Conservation (phyloP, 164 flowering plant genomes). For the Annona squamosa region DNA sequence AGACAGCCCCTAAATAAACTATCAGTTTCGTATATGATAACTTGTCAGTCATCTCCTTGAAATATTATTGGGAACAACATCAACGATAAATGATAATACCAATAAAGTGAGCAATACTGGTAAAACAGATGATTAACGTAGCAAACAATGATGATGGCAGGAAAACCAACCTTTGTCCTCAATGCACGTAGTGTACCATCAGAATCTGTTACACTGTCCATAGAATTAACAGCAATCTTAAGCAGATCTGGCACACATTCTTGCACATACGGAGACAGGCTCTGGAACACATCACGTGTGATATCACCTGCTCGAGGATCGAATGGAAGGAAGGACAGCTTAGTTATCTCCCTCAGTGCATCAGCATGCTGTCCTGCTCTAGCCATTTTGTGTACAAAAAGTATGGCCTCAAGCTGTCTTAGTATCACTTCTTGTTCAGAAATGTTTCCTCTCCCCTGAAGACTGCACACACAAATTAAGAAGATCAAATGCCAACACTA, state of each 20-base stretch:
- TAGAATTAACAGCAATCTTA: conserved; percentile 67
- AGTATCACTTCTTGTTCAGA: conserved; percentile 67
- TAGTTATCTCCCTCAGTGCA: conserved; percentile 76
- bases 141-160: not conserved
- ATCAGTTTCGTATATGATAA: no score
- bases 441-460: conserved; percentile 70
- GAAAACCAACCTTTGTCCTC: conserved; percentile 63
- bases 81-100: not conserved
- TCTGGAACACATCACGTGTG: conserved; percentile 39
- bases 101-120: not conserved
- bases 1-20: no score
- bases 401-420: conserved; percentile 83
- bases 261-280: conserved; percentile 73
- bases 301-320: conserved; percentile 69
- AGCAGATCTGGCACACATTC: conserved; percentile 95
- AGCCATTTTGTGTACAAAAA: conserved; percentile 60
- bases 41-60: not conserved
- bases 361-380: conserved; percentile 61
- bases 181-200: conserved; percentile 90
- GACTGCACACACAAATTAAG: conserved; percentile 32
- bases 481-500: not conserved
- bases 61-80: no score
- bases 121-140: no score
- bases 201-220: conserved; percentile 72
- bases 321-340: conserved; percentile 75